phyloP scores from a whole-genome alignment of 2,329 filamentous ascomycete species.

The Fusarium vanettenii region DNA sequence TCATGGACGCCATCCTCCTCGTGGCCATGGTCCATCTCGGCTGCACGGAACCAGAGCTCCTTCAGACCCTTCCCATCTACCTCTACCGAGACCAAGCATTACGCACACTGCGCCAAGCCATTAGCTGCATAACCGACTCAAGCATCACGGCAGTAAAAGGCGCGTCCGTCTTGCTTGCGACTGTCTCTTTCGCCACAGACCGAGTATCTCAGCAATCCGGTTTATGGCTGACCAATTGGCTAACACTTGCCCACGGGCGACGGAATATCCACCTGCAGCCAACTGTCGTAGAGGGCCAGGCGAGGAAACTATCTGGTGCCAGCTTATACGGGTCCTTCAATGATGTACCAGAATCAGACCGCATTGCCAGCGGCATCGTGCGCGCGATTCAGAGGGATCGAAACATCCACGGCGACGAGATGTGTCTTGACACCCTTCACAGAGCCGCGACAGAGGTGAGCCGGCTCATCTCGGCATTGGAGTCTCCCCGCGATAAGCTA shows the following conservation, averaged over 20 bases:
- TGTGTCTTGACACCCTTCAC: background rate
- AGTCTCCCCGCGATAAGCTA: background rate
- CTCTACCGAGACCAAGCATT: background rate
- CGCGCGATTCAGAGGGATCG: background rate
- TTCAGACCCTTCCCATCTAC: background rate
- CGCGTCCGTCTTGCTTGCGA: background rate
- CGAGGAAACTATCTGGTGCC: background rate
- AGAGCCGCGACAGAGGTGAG: background rate
- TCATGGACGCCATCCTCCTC: background rate
- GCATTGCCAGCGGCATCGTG: background rate
- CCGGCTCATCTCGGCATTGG: background rate
- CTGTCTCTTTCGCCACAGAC: background rate
- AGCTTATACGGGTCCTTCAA: background rate
- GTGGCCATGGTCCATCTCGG: background rate
- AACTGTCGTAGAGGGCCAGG: background rate
- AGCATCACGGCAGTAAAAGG: background rate
- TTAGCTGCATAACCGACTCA: background rate
- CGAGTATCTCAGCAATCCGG: background rate
- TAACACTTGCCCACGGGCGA: background rate
- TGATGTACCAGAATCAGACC: background rate
- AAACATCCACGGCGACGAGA: background rate
- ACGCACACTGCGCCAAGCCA: background rate
- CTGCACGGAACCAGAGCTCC: background rate
- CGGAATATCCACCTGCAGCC: background rate
- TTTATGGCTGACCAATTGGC: conserved; percentile 2